Base-by-base conservation (phyloP, 345 rosid genomes). In the Mangifera indica region DNA sequence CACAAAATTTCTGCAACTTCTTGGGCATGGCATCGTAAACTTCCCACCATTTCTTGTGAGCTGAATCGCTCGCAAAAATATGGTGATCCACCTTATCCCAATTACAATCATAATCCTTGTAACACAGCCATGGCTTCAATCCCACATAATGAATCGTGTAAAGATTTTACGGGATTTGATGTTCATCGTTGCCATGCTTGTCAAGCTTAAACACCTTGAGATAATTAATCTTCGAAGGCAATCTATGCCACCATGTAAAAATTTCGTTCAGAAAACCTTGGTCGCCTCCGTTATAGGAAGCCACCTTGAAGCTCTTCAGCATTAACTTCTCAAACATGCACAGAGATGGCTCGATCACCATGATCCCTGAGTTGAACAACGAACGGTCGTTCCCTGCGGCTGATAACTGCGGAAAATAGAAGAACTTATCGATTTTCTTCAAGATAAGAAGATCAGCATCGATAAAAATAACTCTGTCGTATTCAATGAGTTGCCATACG, bases 51-150 rank as follows among this genome's bases (percentile, higher is more conserved):
- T 59, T 81, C 70, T 55, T 25, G 24, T 88, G 87, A 14, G 88
- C 90, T 0, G 79, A 69, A 32, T 95, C 97, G 29, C 95, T 92
- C 0, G 99, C 98, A 76, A 83, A 95, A n/a, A 37, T 55, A 0
- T 61, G 84, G 0, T 74, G 61, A 40, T 9, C 51, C 40, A 10
- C 67, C 46, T 29, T 73, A 70, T 92, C 98, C 98, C 99, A 92
- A 5, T 95, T 95, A 40, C 99, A 95, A 54, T 92, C 99, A 29
- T 92, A 95, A 60, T 95, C 99, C 67, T 79, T 80, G 42, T 90
- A 95, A 73, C 99, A 95, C 78, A 79, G 75, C 99, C 99, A 95
- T 42, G 99, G 99, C 85, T 95, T 95, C 64, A 79, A 34, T 18
- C 99, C 99, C 62, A 95, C 60, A 61, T 84, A 92, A 67, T 92